A percentile compares a stretch with the other conserved stretches of the same genome.
phyloP scores from a whole-genome alignment of 2,329 filamentous ascomycete species.

The Diaporthe aspalathi region DNA sequence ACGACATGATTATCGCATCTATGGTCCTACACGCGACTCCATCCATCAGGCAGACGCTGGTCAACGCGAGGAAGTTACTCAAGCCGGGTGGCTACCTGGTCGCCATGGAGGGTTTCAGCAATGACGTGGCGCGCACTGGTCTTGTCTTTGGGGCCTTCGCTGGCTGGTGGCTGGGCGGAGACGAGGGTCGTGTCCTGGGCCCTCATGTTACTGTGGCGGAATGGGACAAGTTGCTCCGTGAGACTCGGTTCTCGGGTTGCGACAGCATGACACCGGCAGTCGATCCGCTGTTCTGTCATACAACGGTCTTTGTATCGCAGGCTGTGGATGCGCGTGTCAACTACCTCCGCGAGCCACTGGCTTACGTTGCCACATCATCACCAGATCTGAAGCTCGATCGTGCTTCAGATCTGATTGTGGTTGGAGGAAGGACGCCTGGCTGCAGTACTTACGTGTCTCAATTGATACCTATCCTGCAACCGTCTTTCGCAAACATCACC shows the following conservation, averaged over 20 bases:
- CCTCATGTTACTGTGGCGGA: not conserved
- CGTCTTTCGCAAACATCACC: not conserved
- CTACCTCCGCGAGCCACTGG: slow-evolving; percentile 38
- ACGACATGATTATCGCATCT: slow-evolving; percentile 48
- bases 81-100: slow-evolving; percentile 44
- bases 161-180: not conserved
- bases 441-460: not conserved
- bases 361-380: not conserved
- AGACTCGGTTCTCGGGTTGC: slow-evolving; percentile 44
- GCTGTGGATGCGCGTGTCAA: slow-evolving; percentile 39
- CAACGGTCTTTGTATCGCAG: slow-evolving; percentile 40
- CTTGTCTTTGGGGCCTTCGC: not conserved
- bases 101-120: not conserved
- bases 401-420: not conserved
- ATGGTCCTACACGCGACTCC: slow-evolving; percentile 47
- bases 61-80: slow-evolving; percentile 45
- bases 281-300: slow-evolving; percentile 12
- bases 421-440: not conserved
- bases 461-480: not conserved
- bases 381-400: not conserved
- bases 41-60: slow-evolving; percentile 40
- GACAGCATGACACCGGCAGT: slow-evolving; percentile 40
- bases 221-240: slow-evolving; percentile 37
- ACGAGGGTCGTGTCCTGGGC: not conserved
- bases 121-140: not conserved